Conservation (phyloP, 2,329 filamentous ascomycete genomes). For the Xylaria sp. region DNA sequence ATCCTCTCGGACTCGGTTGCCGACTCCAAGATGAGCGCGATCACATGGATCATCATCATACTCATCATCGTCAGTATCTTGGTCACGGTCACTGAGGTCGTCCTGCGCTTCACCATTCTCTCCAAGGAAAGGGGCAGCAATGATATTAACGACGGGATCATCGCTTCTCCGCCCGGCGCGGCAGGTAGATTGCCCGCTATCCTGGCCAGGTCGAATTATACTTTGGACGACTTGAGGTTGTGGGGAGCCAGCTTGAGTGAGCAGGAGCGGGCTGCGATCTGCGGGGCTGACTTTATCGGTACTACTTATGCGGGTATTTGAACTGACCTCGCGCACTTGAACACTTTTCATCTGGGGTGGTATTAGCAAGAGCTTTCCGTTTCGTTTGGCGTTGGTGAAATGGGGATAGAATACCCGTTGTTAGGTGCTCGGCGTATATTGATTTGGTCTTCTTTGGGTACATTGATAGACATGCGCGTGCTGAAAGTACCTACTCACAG, state of each 20-base stretch:
- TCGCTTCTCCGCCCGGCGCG: conserved; percentile 8
- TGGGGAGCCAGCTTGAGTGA: conserved; percentile 40
- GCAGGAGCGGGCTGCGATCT: conserved; percentile 39
- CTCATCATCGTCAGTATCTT: conserved; percentile 90
- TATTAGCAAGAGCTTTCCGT: not conserved
- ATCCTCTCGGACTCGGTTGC: conserved; percentile 92
- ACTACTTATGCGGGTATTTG: conserved; percentile 39
- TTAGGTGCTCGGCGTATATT: not conserved
- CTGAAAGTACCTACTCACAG: too few species aligned
- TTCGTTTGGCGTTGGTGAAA: not conserved
- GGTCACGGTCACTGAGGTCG: conserved; percentile 89
- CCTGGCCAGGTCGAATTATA: conserved; percentile 36
- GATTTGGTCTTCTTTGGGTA: too few species aligned
- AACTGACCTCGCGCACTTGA: conserved; percentile 13
- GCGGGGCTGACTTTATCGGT: conserved; percentile 37
- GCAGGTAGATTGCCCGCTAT: conserved; percentile 31
- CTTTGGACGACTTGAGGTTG: conserved; percentile 38
- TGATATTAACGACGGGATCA: conserved; percentile 18
- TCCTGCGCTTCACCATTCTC: conserved; percentile 81
- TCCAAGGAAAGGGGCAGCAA: conserved; percentile 49
- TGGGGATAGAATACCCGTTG: not conserved
- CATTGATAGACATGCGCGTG: too few species aligned
- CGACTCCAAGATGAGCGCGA: conserved; percentile 92
- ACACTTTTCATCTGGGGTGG: not conserved
- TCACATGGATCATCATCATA: conserved; percentile 98